phyloP scores from a whole-genome alignment of 1,284 basidiomycete species.

The Apiotrichum akiyoshidainum region DNA sequence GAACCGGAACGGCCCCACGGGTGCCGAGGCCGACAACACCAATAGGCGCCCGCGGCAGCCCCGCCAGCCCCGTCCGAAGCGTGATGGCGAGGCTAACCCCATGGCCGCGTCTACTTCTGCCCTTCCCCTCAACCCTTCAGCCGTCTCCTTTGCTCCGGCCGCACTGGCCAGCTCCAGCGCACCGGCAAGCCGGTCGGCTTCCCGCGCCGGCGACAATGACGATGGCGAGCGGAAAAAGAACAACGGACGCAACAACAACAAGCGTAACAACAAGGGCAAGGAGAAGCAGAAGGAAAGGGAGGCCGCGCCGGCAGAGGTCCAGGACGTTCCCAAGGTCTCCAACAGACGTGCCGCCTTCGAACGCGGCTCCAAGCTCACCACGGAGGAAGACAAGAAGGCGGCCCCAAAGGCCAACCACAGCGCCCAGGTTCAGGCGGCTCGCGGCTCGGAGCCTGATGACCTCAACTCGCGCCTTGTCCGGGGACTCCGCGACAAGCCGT shows the following conservation, averaged over 20 bases:
- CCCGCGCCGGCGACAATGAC: conserved; percentile 3
- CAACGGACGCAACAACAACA: not conserved
- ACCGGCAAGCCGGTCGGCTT: not conserved
- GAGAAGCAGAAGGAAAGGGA: not conserved
- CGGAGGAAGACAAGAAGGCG: conserved; percentile 8
- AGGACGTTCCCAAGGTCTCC: conserved; percentile 11
- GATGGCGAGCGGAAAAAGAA: conserved; percentile 6
- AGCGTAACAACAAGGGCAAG: not conserved
- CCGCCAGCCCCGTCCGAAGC: conserved; percentile 1
- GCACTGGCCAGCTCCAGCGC: not conserved
- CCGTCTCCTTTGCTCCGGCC: conserved; percentile 11
- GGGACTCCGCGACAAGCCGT: conserved; percentile 41
- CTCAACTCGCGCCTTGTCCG: conserved; percentile 43
- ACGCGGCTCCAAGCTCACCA: conserved; percentile 22
- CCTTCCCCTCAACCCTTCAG: conserved; percentile 14
- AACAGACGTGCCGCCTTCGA: conserved; percentile 41
- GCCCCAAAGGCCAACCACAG: conserved; percentile 22
- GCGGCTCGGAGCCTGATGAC: conserved; percentile 42
- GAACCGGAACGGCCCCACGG: not conserved
- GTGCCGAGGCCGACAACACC: not conserved
- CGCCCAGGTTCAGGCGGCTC: not conserved
- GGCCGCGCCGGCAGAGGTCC: not conserved
- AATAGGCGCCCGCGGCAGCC: not conserved
- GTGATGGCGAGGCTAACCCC: not conserved
- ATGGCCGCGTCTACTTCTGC: not conserved